These are phyloP conservation scores for Saturnispora kantuleensis DNA, from an alignment of 805 yeast species.

Conservation along the genomic window DNA sequence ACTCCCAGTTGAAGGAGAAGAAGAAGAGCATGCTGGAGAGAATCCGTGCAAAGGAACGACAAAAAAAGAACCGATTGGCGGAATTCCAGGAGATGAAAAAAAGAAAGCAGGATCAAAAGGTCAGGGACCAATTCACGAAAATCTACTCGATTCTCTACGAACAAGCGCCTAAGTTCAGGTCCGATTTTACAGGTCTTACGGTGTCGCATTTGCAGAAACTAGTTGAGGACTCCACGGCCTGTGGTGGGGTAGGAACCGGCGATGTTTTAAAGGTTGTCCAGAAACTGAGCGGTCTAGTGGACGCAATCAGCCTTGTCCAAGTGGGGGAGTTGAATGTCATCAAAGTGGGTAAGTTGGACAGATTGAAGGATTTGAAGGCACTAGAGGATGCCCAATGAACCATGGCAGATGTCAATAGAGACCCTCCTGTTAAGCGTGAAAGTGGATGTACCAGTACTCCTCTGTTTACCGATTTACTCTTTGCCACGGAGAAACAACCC, in stretches of 20 bases:
- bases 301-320: neutral
- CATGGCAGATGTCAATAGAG: too few species aligned
- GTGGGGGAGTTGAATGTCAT: slow-evolving; percentile 1
- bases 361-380: neutral
- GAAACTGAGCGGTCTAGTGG: neutral
- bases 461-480: too few species aligned
- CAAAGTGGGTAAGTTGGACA: neutral
- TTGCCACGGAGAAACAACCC: too few species aligned
- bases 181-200: neutral
- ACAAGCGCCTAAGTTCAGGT: neutral
- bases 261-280: neutral
- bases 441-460: too few species aligned
- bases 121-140: neutral
- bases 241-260: neutral
- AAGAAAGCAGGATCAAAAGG: neutral
- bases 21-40: slow-evolving; percentile 1
- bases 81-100: neutral
- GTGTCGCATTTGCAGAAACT: neutral
- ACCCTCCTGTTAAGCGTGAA: too few species aligned
- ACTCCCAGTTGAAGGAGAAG: neutral
- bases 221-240: neutral
- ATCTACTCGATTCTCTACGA: slow-evolving; percentile 3
- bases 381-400: neutral
- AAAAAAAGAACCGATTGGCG: neutral
- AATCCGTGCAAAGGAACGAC: slow-evolving; percentile 3